Evolutionary conservation across 2,329 filamentous ascomycete genomes (phyloP), one percentile per base, ranked within the genome.

Genomic region (Colletotrichum nymphaeae): DNA sequence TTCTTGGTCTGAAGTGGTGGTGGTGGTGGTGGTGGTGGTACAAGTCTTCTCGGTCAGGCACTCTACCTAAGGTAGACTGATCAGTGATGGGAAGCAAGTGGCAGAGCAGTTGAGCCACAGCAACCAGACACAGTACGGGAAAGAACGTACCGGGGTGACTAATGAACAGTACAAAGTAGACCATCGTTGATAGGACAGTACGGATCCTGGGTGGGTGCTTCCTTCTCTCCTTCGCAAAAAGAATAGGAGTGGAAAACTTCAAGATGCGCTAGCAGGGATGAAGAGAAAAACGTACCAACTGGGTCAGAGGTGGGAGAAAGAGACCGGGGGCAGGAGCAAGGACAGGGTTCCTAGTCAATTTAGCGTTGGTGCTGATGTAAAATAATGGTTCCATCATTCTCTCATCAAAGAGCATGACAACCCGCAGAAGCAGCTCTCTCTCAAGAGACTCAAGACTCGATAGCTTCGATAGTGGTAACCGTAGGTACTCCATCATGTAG

Each of bases 331-430:
- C 19, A 69, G 46, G 24, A 35, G 26, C 59, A 73, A 60, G 70
- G 55, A 70, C 60, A 65, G 42, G 60, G 60, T 56, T 26, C 22
- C 24, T n/a, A 59, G 28, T 30, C 46, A 46, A 60, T 55, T 57
- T 73, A 65, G 67, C 60, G 59, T 73, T 69, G 67, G 56, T 73
- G 66, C 32, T 65, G 70, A 73, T 70, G 60, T 70, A 66, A 59
- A 70, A 65, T 73, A 35, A 70, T 65, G 67, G 70, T 70, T 55
- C 70, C 70, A 73, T 73, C 70, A 73, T 66, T 70, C 60, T 49
- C 67, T 65, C 70, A 70, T 70, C 67, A 62, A 63, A 60, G 46
- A 62, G 35, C 60, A 65, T 37, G 28, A 49, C 46, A 46, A 55
- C 59, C 58, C 46, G 37, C 60, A 46, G 42, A 42, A 52, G 37